Evolutionary conservation across 1,139 yeast species (phyloP).

Genomic region (Sugiyamaella neomexicana): DNA sequence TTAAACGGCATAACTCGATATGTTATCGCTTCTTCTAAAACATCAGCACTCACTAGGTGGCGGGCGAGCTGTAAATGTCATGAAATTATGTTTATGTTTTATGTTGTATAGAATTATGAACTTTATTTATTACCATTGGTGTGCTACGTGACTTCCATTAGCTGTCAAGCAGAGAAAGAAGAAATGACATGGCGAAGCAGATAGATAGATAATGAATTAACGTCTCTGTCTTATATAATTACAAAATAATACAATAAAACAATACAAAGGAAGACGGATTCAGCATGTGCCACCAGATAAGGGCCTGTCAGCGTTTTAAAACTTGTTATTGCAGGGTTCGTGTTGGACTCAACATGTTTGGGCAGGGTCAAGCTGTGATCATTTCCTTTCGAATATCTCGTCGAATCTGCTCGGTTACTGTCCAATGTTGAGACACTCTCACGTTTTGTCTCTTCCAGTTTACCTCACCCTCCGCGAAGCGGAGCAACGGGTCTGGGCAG

Average conservation of each 20-base stretch:
- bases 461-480: too few relatives aligned
- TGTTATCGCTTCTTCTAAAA: constrained; percentile 61
- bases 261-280: neutral
- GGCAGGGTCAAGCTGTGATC: too few relatives aligned
- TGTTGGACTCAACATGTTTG: too few relatives aligned
- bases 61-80: neutral
- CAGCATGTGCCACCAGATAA: neutral
- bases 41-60: neutral
- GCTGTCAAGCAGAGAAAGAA: neutral
- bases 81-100: constrained; percentile 1
- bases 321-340: neutral
- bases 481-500: too few relatives aligned
- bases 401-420: too few relatives aligned
- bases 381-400: too few relatives aligned
- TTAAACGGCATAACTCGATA: constrained; percentile 76
- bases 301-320: neutral
- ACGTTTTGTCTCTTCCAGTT: too few relatives aligned
- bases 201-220: neutral
- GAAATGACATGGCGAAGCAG: neutral
- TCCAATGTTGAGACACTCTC: too few relatives aligned
- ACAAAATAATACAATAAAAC: neutral
- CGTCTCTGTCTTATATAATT: neutral
- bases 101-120: neutral
- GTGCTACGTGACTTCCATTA: too few relatives aligned
- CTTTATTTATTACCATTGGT: neutral